Evolutionary conservation across 2,329 filamentous ascomycete species (phyloP).

Genomic region (Alternaria longipes): DNA sequence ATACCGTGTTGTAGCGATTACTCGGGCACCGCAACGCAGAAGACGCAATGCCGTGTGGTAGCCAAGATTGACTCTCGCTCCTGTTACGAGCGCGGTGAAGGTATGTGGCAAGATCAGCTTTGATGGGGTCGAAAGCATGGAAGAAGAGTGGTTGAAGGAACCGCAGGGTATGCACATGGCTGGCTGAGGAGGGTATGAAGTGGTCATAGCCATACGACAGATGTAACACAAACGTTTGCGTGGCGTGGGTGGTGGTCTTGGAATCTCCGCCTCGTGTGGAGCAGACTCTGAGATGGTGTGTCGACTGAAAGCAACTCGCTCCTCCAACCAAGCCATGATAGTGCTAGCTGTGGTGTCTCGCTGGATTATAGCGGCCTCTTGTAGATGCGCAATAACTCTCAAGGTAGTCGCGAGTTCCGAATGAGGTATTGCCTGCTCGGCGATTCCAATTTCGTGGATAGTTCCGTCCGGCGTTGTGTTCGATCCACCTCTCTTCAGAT

Average conservation of each 20-base stretch:
- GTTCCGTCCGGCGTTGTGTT: not conserved
- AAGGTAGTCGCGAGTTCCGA: slow-evolving; percentile 16
- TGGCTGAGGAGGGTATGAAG: slow-evolving; percentile 10
- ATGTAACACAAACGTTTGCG: slow-evolving; percentile 20
- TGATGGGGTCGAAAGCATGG: slow-evolving; percentile 10
- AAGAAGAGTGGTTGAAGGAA: slow-evolving; percentile 18
- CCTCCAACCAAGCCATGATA: slow-evolving; percentile 3
- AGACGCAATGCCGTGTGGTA: slow-evolving; percentile 21
- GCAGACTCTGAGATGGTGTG: not conserved
- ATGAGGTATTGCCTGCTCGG: not conserved
- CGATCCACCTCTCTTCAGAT: not conserved
- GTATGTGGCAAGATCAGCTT: slow-evolving; percentile 8
- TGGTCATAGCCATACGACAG: slow-evolving; percentile 12
- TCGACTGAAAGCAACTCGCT: not conserved
- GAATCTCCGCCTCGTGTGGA: not conserved
- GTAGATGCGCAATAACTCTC: slow-evolving; percentile 11
- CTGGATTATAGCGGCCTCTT: slow-evolving; percentile 8
- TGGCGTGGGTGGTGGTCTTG: slow-evolving; percentile 6
- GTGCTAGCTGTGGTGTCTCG: slow-evolving; percentile 6
- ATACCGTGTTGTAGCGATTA: slow-evolving; percentile 20
- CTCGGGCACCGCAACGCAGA: slow-evolving; percentile 21
- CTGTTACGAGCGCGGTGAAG: slow-evolving; percentile 24
- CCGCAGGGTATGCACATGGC: slow-evolving; percentile 20
- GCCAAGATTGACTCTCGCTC: slow-evolving; percentile 22
- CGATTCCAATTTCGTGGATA: not conserved